Percentiles rank a stretch among this genome's conserved stretches.
Conservation (phyloP, 2,329 filamentous ascomycete genomes). For the Chaetomiaceae sp. region DNA sequence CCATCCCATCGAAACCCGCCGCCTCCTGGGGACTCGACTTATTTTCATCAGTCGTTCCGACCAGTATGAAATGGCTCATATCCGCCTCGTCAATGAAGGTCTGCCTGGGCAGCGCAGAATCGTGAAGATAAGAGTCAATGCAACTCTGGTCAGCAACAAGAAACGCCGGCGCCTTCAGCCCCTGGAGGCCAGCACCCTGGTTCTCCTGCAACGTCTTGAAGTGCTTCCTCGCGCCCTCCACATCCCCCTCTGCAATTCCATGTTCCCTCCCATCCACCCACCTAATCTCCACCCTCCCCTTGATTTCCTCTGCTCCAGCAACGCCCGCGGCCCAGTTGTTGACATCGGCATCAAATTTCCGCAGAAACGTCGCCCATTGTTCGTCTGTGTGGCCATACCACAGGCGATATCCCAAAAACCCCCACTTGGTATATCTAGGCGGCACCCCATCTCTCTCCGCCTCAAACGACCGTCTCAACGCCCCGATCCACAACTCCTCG, state of each 20-base stretch:
- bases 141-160: slow-evolving; percentile 6
- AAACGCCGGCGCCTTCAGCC: background rate
- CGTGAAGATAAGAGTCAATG: slow-evolving; percentile 9
- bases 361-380: slow-evolving; percentile 6
- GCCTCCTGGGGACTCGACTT: background rate
- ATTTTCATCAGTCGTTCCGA: background rate
- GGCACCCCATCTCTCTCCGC: background rate
- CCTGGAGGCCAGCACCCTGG: background rate
- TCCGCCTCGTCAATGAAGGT: slow-evolving; percentile 7
- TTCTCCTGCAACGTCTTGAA: background rate
- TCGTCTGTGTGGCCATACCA: slow-evolving; percentile 5
- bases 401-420: slow-evolving; percentile 14
- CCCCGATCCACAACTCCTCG: slow-evolving; percentile 7
- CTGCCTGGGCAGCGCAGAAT: background rate
- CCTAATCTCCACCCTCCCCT: slow-evolving; percentile 3
- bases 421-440: slow-evolving; percentile 7
- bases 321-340: slow-evolving; percentile 5
- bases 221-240: slow-evolving; percentile 5
- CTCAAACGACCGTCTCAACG: background rate
- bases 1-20: background rate
- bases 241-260: slow-evolving; percentile 6
- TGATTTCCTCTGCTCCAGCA: background rate
- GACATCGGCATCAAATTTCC: slow-evolving; percentile 2
- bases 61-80: slow-evolving; percentile 1
- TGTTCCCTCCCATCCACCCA: slow-evolving; percentile 15